phyloP scores from a whole-genome alignment of 108 stramenopile species.

The Skeletonema tropicum region DNA sequence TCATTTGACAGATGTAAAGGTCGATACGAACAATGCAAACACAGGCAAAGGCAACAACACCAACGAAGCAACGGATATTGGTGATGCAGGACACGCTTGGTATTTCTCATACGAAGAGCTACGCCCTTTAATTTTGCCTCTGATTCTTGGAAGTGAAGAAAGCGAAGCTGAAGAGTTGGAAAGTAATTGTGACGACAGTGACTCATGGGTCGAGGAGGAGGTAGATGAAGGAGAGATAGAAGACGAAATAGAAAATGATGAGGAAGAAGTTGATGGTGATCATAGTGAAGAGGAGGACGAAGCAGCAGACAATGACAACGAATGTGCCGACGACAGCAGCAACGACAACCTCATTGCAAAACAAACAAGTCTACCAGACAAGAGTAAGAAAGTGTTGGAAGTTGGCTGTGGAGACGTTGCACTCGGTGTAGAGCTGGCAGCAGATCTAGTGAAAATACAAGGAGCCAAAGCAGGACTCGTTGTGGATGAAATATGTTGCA shows the following conservation, averaged over 20 bases:
- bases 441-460: slow-evolving; percentile 42
- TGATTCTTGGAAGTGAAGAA: slow-evolving; percentile 63
- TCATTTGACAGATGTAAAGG: background rate
- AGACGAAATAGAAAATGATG: slow-evolving; percentile 15
- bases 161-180: slow-evolving; percentile 12
- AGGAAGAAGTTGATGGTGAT: slow-evolving; percentile 42
- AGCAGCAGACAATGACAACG: slow-evolving; percentile 3
- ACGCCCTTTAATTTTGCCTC: slow-evolving; percentile 67
- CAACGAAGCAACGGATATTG: slow-evolving; percentile 53
- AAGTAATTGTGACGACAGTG: slow-evolving; percentile 36
- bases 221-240: background rate
- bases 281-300: slow-evolving; percentile 37
- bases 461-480: slow-evolving; percentile 26
- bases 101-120: slow-evolving; percentile 85
- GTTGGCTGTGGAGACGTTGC: slow-evolving; percentile 86
- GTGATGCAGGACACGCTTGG: slow-evolving; percentile 77
- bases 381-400: slow-evolving; percentile 71
- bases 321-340: slow-evolving; percentile 2
- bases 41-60: slow-evolving; percentile 5
- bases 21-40: slow-evolving; percentile 1
- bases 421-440: slow-evolving; percentile 54
- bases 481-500: slow-evolving; percentile 61
- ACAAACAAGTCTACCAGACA: slow-evolving; percentile 11
- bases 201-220: slow-evolving; percentile 54
- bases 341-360: background rate